These are phyloP conservation scores for Cladosporium cucumerinum DNA, from an alignment of 2,329 filamentous ascomycete species.

Conservation along the genomic window DNA sequence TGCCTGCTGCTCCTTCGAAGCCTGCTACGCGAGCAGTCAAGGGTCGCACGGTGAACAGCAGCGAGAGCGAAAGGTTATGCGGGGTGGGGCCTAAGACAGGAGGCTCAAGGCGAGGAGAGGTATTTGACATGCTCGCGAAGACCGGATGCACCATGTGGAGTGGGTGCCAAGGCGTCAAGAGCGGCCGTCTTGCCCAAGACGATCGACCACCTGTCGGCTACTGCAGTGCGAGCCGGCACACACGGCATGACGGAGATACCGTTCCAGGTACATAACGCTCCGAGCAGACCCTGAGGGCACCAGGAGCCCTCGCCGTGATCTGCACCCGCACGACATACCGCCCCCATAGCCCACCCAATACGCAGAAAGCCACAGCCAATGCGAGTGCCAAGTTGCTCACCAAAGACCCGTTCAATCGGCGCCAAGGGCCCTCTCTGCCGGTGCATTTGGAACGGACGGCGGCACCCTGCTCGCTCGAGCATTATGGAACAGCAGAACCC, in stretches of 20 bases:
- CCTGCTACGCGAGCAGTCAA: neutral
- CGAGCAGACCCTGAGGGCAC: neutral
- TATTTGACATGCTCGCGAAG: neutral
- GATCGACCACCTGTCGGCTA: neutral
- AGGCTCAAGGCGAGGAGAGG: neutral
- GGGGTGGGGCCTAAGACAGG: neutral
- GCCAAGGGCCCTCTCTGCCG: slow-evolving; percentile 1
- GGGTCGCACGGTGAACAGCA: neutral
- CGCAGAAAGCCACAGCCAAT: slow-evolving; percentile 10
- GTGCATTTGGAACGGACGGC: neutral
- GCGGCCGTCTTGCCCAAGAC: neutral
- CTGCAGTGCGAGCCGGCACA: neutral
- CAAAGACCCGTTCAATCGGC: slow-evolving; percentile 3
- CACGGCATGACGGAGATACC: neutral
- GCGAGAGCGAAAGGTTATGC: neutral
- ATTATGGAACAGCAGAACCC: slow-evolving; percentile 10
- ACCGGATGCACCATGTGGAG: neutral
- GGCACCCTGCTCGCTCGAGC: slow-evolving; percentile 11
- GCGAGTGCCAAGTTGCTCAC: slow-evolving; percentile 6
- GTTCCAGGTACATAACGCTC: neutral
- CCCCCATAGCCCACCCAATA: neutral
- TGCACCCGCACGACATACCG: slow-evolving; percentile 11
- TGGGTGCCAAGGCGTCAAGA: slow-evolving; percentile 8
- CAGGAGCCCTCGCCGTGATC: slow-evolving; percentile 9
- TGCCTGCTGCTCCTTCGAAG: neutral